These are phyloP conservation scores for Penicillium riverlandense DNA, from an alignment of 495 filamentous ascomycete genomes.

Conservation along the genomic window DNA sequence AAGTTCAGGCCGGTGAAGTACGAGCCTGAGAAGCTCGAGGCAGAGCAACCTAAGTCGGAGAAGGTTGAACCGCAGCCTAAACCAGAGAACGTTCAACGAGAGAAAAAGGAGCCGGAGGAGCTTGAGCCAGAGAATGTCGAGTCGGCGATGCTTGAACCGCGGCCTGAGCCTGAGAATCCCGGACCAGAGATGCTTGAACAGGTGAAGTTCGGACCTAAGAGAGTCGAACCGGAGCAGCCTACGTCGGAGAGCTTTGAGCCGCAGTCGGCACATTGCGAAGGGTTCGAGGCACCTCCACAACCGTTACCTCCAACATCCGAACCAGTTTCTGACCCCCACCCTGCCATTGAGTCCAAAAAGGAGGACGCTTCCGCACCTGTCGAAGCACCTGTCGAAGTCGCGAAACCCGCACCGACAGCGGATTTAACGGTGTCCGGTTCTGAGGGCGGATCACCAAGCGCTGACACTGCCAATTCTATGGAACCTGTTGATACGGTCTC, in stretches of 20 bases:
- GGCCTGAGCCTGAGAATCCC: too few relatives aligned
- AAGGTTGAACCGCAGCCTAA: background rate
- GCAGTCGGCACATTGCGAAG: background rate
- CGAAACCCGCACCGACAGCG: slow-evolving; percentile 14
- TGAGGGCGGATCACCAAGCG: slow-evolving; percentile 9
- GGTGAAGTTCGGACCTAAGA: too few relatives aligned
- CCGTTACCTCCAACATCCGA: background rate
- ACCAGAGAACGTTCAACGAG: background rate
- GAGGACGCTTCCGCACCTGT: background rate
- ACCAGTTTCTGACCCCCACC: background rate
- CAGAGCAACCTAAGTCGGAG: slow-evolving; percentile 1
- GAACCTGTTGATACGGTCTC: slow-evolving; percentile 3
- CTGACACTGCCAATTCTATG: slow-evolving; percentile 7
- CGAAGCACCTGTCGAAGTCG: slow-evolving; percentile 1
- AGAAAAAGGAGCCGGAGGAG: background rate
- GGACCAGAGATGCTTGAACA: too few relatives aligned
- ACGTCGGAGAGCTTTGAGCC: background rate
- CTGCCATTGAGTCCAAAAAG: background rate
- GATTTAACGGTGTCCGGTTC: slow-evolving; percentile 12
- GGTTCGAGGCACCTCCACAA: slow-evolving; percentile 2
- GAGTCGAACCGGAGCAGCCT: too few relatives aligned
- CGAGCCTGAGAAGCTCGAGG: background rate
- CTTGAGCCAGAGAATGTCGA: too few relatives aligned
- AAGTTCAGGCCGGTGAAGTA: too few relatives aligned
- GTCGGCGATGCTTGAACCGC: too few relatives aligned